Base-by-base conservation (phyloP, 2,329 filamentous ascomycete genomes). In the Neofusicoccum kwambonambiense region DNA sequence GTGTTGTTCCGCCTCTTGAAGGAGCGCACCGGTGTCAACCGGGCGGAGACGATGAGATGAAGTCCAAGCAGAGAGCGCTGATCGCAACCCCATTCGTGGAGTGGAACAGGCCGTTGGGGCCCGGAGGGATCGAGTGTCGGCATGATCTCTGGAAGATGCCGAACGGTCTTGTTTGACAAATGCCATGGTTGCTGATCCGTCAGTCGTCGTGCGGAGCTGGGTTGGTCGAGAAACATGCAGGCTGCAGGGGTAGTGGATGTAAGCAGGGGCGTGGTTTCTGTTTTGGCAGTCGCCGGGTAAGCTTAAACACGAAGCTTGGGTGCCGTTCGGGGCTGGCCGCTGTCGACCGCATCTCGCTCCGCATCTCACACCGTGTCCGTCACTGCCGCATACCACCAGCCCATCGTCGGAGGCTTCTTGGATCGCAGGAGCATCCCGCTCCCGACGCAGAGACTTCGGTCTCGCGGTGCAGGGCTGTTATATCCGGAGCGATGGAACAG, bases 221-320 rank as follows among this genome's bases (percentile, higher is more conserved):
- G 27, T 31, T n/a, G 39, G 13, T 52, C 19, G 22, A 11, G n/a
- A 19, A 9, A 50, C 42, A 52, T 37, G 60, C 49, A 15, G 19
- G 37, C 49, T 63, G 61, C 61, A 63, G 61, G 61, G 61, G 61
- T 47, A 22, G 13, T 13, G 22, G 45, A 49, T 37, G 27, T 27
- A 6, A 17, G 27, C 51, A 56, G 51, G 51, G 51, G 51, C 19
- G 17, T 27, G 37, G 17, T 45, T 44, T 31, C 37, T 34, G 39
- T 1, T 58, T 2, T n/a, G 41, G 54, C 12, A 22, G 49, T 45
- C 39, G n/a, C 51, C 31, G 50, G 61, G 39, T 47, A 56, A 56
- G 50, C 61, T 64, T 64, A 64, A 47, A 37, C 3, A 3, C n/a
- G 35, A 52, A 60, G 41, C 56, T 47, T 57, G 7, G 27, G 27